A percentile compares a stretch with the other conserved stretches of the same genome.
These are phyloP conservation scores for Hypseocharis bilobata DNA, from an alignment of 441 rosid species.

Conservation along the genomic window DNA sequence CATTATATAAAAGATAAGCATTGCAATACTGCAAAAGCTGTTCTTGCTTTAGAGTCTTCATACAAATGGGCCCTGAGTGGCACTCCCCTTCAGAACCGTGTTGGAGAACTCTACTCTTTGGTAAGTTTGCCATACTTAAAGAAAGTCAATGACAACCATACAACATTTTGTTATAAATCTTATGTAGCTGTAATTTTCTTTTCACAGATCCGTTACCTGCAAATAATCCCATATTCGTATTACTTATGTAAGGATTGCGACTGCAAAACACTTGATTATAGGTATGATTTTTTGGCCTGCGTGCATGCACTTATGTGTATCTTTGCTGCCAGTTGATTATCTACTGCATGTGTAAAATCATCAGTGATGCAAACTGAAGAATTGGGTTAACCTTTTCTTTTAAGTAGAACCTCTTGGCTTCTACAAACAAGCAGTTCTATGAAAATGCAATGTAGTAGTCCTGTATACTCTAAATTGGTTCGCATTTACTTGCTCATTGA, in stretches of 20 bases:
- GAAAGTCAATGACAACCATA: conserved; percentile 5
- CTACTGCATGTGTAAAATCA: not conserved
- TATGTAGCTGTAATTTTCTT: conserved; percentile 19
- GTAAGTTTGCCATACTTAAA: conserved; percentile 35
- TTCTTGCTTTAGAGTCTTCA: conserved; percentile 68
- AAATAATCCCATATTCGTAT: conserved; percentile 76
- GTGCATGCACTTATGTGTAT: not conserved
- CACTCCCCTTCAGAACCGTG: conserved; percentile 97
- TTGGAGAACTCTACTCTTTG: conserved; percentile 91
- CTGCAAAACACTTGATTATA: conserved; percentile 73
- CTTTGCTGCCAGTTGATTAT: not conserved
- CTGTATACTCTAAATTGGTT: too few species aligned
- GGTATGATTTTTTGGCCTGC: conserved; percentile 28
- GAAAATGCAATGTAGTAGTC: too few species aligned
- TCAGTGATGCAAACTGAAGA: too few species aligned
- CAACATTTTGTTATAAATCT: conserved; percentile 20
- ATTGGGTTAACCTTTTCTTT: too few species aligned
- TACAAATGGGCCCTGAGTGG: conserved; percentile 97
- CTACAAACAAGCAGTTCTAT: too few species aligned
- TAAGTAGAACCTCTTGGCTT: too few species aligned
- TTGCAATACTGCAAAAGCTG: conserved; percentile 78
- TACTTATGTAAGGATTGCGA: conserved; percentile 91
- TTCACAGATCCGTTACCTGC: conserved; percentile 79
- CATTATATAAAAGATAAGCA: conserved; percentile 86
- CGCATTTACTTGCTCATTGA: not conserved